phyloP scores from a whole-genome alignment of 176 grass and related monocot species.

The Melocanna baccifera region DNA sequence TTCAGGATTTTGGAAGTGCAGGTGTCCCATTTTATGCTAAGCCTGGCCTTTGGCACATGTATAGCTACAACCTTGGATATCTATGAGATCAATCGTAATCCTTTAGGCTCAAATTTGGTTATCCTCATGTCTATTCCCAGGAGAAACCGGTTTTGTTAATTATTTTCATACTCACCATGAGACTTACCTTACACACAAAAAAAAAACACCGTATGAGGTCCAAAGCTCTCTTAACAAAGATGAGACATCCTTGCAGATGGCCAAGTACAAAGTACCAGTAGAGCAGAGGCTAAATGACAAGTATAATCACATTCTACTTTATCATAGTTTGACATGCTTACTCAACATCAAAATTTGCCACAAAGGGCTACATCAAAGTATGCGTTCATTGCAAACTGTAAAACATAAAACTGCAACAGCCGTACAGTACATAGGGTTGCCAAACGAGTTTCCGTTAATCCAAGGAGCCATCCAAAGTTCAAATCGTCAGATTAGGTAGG shows the following conservation, averaged over 20 bases:
- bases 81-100: background rate
- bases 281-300: background rate
- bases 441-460: background rate
- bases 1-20: constrained; percentile 6
- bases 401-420: background rate
- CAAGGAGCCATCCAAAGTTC: background rate
- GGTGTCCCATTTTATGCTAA: background rate
- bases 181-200: background rate
- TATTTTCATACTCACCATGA: background rate
- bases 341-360: background rate
- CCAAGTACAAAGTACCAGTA: background rate
- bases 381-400: background rate
- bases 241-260: background rate
- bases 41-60: constrained; percentile 8
- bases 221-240: background rate
- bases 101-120: background rate
- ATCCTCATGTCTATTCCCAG: background rate
- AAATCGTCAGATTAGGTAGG: background rate
- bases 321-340: background rate
- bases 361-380: background rate
- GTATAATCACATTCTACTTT: background rate
- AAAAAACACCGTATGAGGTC: background rate
- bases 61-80: background rate
- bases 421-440: background rate
- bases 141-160: background rate